Percentiles rank a stretch among this genome's conserved stretches.
phyloP scores from a whole-genome alignment of 495 filamentous ascomycete genomes.

The Staphylotrichum tortipilum region DNA sequence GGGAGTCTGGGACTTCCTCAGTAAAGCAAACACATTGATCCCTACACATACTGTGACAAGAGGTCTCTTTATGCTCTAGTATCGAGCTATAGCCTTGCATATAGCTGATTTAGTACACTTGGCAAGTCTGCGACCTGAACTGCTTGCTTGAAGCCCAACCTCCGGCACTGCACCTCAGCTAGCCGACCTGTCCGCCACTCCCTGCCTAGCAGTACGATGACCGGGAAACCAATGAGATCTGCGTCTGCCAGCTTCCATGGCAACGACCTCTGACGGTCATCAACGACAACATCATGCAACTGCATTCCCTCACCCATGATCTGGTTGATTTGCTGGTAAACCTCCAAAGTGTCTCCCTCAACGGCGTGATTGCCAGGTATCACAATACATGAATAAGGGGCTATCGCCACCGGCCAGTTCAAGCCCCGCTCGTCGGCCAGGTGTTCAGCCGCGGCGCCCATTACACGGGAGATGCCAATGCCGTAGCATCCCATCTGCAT shows the following conservation, averaged over 20 bases:
- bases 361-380: conserved; percentile 46
- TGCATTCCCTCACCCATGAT: background rate
- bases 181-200: conserved; percentile 55
- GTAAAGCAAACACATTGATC: no score
- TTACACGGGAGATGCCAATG: conserved; percentile 85
- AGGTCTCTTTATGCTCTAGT: no score
- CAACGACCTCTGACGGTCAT: conserved; percentile 63
- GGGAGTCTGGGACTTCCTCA: no score
- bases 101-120: conserved; percentile 2
- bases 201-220: conserved; percentile 70
- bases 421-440: conserved; percentile 67
- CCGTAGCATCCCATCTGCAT: conserved; percentile 96
- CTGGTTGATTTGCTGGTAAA: conserved; percentile 45
- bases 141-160: conserved; percentile 24
- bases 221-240: conserved; percentile 78
- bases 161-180: conserved; percentile 73
- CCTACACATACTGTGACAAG: no score
- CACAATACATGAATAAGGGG: conserved; percentile 75
- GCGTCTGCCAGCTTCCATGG: conserved; percentile 85
- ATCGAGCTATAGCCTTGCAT: conserved; percentile 7
- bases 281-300: conserved; percentile 51
- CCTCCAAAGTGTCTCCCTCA: conserved; percentile 39
- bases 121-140: conserved; percentile 25
- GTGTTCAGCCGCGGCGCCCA: conserved; percentile 71
- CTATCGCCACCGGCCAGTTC: conserved; percentile 80